These are phyloP conservation scores for Fusarium sp. DNA, from an alignment of 2,329 filamentous ascomycete genomes.

Conservation along the genomic window DNA sequence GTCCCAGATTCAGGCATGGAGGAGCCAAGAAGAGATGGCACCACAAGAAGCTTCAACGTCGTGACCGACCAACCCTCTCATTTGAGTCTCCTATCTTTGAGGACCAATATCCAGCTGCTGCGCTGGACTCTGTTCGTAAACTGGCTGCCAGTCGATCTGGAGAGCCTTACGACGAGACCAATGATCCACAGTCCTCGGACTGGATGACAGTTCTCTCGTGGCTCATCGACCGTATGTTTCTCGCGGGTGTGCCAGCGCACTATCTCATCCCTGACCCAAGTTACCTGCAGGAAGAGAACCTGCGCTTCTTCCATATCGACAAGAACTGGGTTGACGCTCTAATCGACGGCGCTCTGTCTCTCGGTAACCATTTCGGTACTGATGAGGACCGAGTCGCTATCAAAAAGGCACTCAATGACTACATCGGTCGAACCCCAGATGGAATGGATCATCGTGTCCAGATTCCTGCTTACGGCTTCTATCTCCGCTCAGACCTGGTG, in stretches of 20 bases:
- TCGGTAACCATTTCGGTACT: constrained; percentile 49
- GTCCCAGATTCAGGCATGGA: neutral
- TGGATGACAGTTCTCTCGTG: constrained; percentile 49
- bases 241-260: constrained; percentile 50
- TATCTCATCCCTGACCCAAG: constrained; percentile 51
- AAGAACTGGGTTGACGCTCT: constrained; percentile 52
- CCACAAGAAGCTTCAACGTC: neutral
- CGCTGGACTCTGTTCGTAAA: neutral
- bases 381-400: constrained; percentile 42
- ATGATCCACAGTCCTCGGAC: constrained; percentile 45
- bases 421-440: constrained; percentile 27
- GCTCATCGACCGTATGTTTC: constrained; percentile 49
- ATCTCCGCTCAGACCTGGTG: constrained; percentile 48
- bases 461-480: constrained; percentile 51
- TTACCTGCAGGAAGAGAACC: constrained; percentile 46
- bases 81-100: neutral
- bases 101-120: neutral
- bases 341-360: constrained; percentile 53
- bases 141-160: neutral
- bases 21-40: neutral
- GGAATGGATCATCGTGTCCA: constrained; percentile 27
- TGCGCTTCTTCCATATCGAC: constrained; percentile 57
- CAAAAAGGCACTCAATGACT: constrained; percentile 44
- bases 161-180: constrained; percentile 35
- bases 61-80: neutral